Evolutionary conservation across 2,329 filamentous ascomycete species (phyloP).

Genomic region (Xylaria hypoxylon): DNA sequence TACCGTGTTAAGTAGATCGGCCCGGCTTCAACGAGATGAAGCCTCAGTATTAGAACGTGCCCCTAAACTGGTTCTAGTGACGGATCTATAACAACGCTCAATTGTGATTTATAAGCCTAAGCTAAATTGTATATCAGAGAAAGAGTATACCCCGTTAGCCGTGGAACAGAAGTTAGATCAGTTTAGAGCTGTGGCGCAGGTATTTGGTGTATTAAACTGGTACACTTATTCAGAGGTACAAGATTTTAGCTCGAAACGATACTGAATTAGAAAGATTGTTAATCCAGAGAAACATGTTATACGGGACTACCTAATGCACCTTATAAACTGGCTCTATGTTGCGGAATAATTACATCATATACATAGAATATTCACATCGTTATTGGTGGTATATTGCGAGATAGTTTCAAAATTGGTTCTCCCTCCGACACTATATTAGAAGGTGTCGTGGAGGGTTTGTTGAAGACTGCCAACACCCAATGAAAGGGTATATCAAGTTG

Average conservation of each 20-base stretch:
- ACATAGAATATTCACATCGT: no score
- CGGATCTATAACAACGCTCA: no score
- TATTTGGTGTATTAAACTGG: no score
- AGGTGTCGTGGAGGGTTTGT: no score
- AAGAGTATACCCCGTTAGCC: background rate
- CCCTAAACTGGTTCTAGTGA: no score
- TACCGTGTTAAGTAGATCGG: constrained; percentile 1
- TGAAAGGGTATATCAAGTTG: no score
- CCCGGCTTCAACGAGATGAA: background rate
- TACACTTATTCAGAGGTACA: background rate
- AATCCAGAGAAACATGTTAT: background rate
- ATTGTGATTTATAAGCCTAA: background rate
- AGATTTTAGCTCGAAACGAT: background rate
- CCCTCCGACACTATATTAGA: no score
- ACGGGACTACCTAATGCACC: background rate
- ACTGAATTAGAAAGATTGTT: background rate
- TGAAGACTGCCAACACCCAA: no score
- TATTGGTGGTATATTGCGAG: no score
- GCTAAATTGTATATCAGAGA: background rate
- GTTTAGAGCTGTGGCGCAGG: background rate
- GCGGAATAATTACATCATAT: no score
- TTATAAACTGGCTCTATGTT: background rate
- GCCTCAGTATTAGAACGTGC: background rate
- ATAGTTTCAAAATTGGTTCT: no score
- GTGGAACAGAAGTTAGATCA: background rate